A percentile compares a stretch with the other conserved stretches of the same genome.
Conservation (phyloP, 2,329 filamentous ascomycete species). For the Laburnicola sp. region DNA sequence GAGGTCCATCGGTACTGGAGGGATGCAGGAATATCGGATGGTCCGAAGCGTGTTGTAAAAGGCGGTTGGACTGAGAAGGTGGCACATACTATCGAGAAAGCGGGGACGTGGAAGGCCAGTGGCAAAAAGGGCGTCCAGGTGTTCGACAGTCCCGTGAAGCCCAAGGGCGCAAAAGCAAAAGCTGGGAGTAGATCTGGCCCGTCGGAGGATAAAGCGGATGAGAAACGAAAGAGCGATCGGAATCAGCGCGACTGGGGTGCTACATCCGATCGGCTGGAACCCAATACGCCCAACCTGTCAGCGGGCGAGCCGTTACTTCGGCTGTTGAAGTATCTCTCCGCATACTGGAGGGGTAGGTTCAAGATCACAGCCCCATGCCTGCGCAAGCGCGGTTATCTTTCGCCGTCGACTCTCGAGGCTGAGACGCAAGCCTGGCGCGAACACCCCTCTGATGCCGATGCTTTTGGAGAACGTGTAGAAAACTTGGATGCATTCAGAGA, state of each 20-base stretch:
- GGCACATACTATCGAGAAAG: slow-evolving; percentile 61
- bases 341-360: slow-evolving; percentile 89
- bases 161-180: slow-evolving; percentile 17
- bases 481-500: slow-evolving; percentile 68
- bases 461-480: slow-evolving; percentile 77
- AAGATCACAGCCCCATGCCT: slow-evolving; percentile 74
- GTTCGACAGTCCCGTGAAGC: slow-evolving; percentile 25
- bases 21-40: slow-evolving; percentile 85
- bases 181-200: slow-evolving; percentile 10
- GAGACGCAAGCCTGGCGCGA: slow-evolving; percentile 71
- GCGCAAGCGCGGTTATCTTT: slow-evolving; percentile 87
- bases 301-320: slow-evolving; percentile 78
- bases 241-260: slow-evolving; percentile 70
- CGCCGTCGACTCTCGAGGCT: slow-evolving; percentile 72
- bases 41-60: slow-evolving; percentile 76
- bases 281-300: slow-evolving; percentile 74
- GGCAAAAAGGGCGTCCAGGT: slow-evolving; percentile 46
- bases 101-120: slow-evolving; percentile 45
- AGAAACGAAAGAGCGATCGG: slow-evolving; percentile 48
- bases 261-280: slow-evolving; percentile 69
- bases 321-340: slow-evolving; percentile 73
- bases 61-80: slow-evolving; percentile 60
- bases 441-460: slow-evolving; percentile 62
- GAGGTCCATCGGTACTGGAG: slow-evolving; percentile 49
- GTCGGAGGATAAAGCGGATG: slow-evolving; percentile 31